Percentiles rank a stretch among this genome's conserved stretches.
Evolutionary conservation across 129 eudicot species (phyloP).

Genomic region (Saussurea involucrata): DNA sequence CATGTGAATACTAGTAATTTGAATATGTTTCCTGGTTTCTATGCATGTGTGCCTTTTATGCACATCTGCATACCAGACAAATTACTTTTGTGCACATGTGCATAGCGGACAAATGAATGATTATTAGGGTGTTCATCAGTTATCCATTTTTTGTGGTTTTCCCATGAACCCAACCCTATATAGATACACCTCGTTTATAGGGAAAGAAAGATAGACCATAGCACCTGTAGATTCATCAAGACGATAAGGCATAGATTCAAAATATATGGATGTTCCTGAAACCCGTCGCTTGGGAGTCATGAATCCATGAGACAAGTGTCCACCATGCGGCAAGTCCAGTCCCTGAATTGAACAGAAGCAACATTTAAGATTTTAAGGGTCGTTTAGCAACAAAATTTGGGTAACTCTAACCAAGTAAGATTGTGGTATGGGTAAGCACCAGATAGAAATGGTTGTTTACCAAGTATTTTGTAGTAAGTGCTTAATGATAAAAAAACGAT

Average conservation of each 20-base stretch:
- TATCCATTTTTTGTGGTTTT: neutral
- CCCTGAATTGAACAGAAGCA: constrained; percentile 43
- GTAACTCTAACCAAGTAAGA: neutral
- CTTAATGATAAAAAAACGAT: neutral
- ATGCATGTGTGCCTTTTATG: no score
- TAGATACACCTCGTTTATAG: neutral
- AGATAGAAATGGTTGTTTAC: neutral
- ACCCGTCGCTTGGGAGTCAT: constrained; percentile 93
- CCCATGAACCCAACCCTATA: neutral
- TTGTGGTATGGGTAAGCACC: neutral
- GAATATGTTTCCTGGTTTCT: no score
- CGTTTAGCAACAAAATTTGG: neutral
- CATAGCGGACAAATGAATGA: neutral
- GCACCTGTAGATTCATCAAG: constrained; percentile 89
- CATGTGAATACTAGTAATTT: no score
- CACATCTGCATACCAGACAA: no score
- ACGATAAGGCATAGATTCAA: constrained; percentile 94
- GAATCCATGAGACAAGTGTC: constrained; percentile 91
- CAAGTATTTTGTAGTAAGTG: neutral
- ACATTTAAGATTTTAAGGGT: neutral
- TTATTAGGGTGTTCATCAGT: neutral
- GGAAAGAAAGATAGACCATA: neutral
- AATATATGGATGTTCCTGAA: constrained; percentile 88
- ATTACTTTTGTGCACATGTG: neutral
- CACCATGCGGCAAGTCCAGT: constrained; percentile 93